These are phyloP conservation scores for Artemisia argyi DNA, from an alignment of 129 eudicot genomes.

Conservation along the genomic window DNA sequence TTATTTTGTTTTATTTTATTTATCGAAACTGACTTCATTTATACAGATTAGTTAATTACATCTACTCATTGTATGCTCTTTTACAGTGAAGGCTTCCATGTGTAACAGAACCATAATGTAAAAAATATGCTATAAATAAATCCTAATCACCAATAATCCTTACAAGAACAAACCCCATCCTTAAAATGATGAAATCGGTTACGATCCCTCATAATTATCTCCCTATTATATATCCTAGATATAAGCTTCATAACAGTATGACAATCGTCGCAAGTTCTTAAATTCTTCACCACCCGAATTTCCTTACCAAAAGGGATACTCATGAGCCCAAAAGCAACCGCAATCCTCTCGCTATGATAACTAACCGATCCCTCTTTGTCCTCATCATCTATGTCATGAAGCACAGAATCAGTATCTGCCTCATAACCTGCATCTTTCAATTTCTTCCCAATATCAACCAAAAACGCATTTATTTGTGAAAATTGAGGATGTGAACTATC, in stretches of 20 bases:
- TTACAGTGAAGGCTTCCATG: too few species aligned
- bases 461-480: slow-evolving; percentile 33
- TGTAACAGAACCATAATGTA: too few species aligned
- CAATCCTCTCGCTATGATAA: slow-evolving; percentile 57
- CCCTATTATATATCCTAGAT: slow-evolving; percentile 41
- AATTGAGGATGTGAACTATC: slow-evolving; percentile 52
- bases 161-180: slow-evolving; percentile 51
- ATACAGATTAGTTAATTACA: too few species aligned
- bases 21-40: too few species aligned
- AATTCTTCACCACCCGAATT: slow-evolving; percentile 49
- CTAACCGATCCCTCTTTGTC: slow-evolving; percentile 48
- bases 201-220: slow-evolving; percentile 51
- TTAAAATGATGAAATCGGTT: slow-evolving; percentile 56
- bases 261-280: slow-evolving; percentile 48
- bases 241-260: slow-evolving; percentile 46
- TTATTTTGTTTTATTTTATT: too few species aligned
- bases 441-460: slow-evolving; percentile 42
- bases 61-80: too few species aligned
- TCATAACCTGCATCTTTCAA: slow-evolving; percentile 48
- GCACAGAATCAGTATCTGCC: slow-evolving; percentile 44
- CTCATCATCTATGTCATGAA: slow-evolving; percentile 60
- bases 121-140: slow-evolving; percentile 6
- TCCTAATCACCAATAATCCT: slow-evolving; percentile 51
- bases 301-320: slow-evolving; percentile 37
- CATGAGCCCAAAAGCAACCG: slow-evolving; percentile 61